phyloP scores from a whole-genome alignment of 2,329 filamentous ascomycete genomes.

The Colletotrichum sp. region DNA sequence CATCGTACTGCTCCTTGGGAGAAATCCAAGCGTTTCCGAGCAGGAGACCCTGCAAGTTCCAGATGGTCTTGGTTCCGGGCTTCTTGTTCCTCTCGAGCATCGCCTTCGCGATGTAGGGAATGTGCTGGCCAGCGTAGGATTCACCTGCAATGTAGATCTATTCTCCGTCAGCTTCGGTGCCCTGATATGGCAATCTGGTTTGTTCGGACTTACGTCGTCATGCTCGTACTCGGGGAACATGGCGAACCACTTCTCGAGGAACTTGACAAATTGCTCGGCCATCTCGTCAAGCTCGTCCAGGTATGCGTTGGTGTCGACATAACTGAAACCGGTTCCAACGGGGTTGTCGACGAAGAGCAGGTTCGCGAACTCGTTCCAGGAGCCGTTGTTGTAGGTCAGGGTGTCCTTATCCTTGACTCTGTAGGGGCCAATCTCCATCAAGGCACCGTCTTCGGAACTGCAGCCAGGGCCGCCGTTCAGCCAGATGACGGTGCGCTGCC shows the following conservation, averaged over 20 bases:
- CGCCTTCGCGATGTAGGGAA: slow-evolving; percentile 92
- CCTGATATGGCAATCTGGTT: background rate
- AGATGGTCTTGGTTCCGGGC: slow-evolving; percentile 54
- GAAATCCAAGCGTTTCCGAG: slow-evolving; percentile 99
- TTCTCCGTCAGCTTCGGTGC: background rate
- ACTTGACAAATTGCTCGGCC: slow-evolving; percentile 85
- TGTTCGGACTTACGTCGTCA: slow-evolving; percentile 76
- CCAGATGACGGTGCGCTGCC: slow-evolving; percentile 92
- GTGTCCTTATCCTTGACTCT: slow-evolving; percentile 76
- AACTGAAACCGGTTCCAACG: slow-evolving; percentile 95
- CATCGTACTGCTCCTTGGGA: slow-evolving; percentile 85
- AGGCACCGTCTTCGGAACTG: slow-evolving; percentile 93
- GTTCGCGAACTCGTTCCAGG: slow-evolving; percentile 98
- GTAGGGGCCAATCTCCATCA: slow-evolving; percentile 97
- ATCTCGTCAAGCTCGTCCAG: slow-evolving; percentile 86
- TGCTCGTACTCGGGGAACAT: slow-evolving; percentile 90
- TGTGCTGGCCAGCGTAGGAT: slow-evolving; percentile 96
- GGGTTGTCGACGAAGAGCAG: slow-evolving; percentile 97
- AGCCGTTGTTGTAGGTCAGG: slow-evolving; percentile 85
- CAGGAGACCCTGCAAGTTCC: slow-evolving; percentile 84
- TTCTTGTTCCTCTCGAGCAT: slow-evolving; percentile 87
- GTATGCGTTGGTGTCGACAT: slow-evolving; percentile 88
- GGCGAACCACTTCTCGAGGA: slow-evolving; percentile 89
- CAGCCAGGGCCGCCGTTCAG: slow-evolving; percentile 96
- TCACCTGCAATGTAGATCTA: slow-evolving; percentile 95